These are phyloP conservation scores for Linnemannia zychae DNA, from an alignment of 192 early-diverging fungal genomes.

Conservation along the genomic window DNA sequence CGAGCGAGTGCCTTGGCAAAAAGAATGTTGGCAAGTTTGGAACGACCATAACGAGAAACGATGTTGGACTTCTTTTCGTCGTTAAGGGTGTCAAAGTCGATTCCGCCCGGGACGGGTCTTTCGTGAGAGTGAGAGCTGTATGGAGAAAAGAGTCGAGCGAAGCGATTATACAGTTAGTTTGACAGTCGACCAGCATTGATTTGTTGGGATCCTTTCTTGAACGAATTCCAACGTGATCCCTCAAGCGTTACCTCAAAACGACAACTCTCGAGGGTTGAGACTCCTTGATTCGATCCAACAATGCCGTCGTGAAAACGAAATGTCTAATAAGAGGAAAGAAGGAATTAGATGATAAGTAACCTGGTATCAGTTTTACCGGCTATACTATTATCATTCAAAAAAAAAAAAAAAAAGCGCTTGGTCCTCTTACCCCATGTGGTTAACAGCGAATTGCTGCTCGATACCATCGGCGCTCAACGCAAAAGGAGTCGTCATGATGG, in stretches of 20 bases:
- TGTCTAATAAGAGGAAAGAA: neutral
- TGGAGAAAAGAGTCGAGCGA: slow-evolving; percentile 11
- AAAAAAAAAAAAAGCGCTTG: neutral
- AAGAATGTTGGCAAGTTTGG: slow-evolving; percentile 67
- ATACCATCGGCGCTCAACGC: slow-evolving; percentile 50
- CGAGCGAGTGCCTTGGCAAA: slow-evolving; percentile 62
- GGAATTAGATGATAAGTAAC: neutral
- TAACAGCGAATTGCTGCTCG: slow-evolving; percentile 59
- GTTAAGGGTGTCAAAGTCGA: slow-evolving; percentile 59
- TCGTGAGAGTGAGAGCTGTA: slow-evolving; percentile 16
- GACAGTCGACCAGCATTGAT: neutral
- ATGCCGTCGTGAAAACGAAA: slow-evolving; percentile 37
- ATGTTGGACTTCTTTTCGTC: slow-evolving; percentile 14
- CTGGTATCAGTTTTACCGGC: neutral
- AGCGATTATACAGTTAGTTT: slow-evolving; percentile 5
- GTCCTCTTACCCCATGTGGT: slow-evolving; percentile 57
- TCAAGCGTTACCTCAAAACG: slow-evolving; percentile 18
- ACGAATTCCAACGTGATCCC: neutral
- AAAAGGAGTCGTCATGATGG: slow-evolving; percentile 27
- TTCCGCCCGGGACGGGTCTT: slow-evolving; percentile 19
- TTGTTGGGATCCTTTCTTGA: neutral
- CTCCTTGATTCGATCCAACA: slow-evolving; percentile 48
- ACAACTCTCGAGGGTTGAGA: slow-evolving; percentile 60
- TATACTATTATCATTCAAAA: neutral
- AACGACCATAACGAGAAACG: slow-evolving; percentile 46